phyloP scores from a whole-genome alignment of 1,139 yeast species.

The Suhomyces wounanorum region DNA sequence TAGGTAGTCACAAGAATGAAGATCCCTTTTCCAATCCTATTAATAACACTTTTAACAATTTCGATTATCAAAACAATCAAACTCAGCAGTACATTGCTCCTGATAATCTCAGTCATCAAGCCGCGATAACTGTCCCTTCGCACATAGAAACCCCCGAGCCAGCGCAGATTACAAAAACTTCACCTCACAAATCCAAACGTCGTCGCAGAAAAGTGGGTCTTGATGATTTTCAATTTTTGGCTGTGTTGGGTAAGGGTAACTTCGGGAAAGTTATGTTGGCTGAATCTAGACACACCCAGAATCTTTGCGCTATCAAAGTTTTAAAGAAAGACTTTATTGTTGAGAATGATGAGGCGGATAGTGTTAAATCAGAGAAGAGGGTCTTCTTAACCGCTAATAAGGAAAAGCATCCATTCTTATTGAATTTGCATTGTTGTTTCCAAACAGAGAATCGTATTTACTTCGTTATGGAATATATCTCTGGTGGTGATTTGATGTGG shows the following conservation, averaged over 20 bases:
- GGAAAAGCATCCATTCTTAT: slow-evolving; percentile 88
- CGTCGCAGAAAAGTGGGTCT: slow-evolving; percentile 77
- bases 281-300: slow-evolving; percentile 77
- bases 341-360: slow-evolving; percentile 93
- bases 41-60: slow-evolving; percentile 26
- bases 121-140: neutral
- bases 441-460: slow-evolving; percentile 97
- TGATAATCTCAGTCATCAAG: slow-evolving; percentile 11
- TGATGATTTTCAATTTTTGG: slow-evolving; percentile 90
- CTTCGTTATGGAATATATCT: slow-evolving; percentile 96
- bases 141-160: slow-evolving; percentile 3
- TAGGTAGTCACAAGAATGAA: neutral
- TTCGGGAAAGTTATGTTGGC: slow-evolving; percentile 98
- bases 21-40: slow-evolving; percentile 12
- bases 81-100: slow-evolving; percentile 22
- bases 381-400: slow-evolving; percentile 89
- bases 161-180: slow-evolving; percentile 1
- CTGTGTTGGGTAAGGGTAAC: slow-evolving; percentile 96
- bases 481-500: slow-evolving; percentile 99
- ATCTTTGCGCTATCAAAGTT: slow-evolving; percentile 91
- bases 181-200: slow-evolving; percentile 34
- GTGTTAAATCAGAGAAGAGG: slow-evolving; percentile 89
- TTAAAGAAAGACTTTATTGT: slow-evolving; percentile 92
- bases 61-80: slow-evolving; percentile 33
- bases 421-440: slow-evolving; percentile 91